Percentiles rank a stretch among this genome's conserved stretches.
These are phyloP conservation scores for Alternaria triticimaculans DNA, from an alignment of 2,329 filamentous ascomycete genomes.

Conservation along the genomic window DNA sequence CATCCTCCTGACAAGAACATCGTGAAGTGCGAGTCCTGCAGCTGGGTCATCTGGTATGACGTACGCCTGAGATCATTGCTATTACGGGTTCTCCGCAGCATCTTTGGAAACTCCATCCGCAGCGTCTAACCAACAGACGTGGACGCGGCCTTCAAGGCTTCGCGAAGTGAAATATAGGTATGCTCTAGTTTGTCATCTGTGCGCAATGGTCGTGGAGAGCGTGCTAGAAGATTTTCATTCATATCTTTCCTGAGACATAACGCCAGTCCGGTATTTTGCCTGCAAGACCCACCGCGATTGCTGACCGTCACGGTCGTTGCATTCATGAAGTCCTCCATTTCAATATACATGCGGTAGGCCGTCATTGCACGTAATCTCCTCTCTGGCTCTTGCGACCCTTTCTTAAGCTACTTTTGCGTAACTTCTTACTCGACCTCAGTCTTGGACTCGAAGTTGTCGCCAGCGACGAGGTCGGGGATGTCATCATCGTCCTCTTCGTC, in stretches of 20 bases:
- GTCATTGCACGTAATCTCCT: slow-evolving; percentile 26
- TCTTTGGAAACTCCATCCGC: background rate
- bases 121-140: background rate
- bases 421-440: slow-evolving; percentile 76
- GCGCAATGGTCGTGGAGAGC: slow-evolving; percentile 7
- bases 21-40: background rate
- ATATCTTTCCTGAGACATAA: slow-evolving; percentile 41
- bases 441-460: slow-evolving; percentile 96
- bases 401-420: slow-evolving; percentile 13
- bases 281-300: slow-evolving; percentile 40
- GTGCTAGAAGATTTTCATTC: slow-evolving; percentile 47
- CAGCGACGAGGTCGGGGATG: slow-evolving; percentile 95
- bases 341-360: slow-evolving; percentile 32
- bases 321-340: slow-evolving; percentile 27
- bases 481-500: slow-evolving; percentile 74
- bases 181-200: background rate
- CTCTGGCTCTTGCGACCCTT: slow-evolving; percentile 25
- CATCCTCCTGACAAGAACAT: background rate
- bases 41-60: background rate
- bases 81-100: background rate
- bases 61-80: background rate
- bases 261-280: slow-evolving; percentile 43
- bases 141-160: background rate
- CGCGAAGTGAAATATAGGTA: background rate
- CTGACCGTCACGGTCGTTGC: slow-evolving; percentile 26